A percentile compares a stretch with the other conserved stretches of the same genome.
These are phyloP conservation scores for Pythium graminicola DNA, from an alignment of 352 stramenopile species.

Conservation along the genomic window DNA sequence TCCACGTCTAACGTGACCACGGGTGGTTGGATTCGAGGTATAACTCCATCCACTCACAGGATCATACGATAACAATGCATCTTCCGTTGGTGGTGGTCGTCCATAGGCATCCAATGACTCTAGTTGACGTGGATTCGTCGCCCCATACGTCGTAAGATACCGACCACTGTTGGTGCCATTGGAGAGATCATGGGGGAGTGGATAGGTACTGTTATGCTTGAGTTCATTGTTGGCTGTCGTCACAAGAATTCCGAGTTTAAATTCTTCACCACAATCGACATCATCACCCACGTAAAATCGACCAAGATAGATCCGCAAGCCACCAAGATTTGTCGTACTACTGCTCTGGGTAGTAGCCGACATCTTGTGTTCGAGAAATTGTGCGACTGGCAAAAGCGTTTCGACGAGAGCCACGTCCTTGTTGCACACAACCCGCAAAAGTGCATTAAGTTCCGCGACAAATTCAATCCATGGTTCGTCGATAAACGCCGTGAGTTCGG, in stretches of 20 bases:
- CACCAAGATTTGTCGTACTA: slow-evolving; percentile 49
- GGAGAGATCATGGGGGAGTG: too few relatives aligned
- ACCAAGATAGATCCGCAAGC: slow-evolving; percentile 63
- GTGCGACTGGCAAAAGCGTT: slow-evolving; percentile 52
- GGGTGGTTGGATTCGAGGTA: not conserved
- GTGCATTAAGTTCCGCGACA: slow-evolving; percentile 70
- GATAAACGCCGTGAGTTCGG: slow-evolving; percentile 78
- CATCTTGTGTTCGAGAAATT: slow-evolving; percentile 58
- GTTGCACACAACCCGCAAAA: slow-evolving; percentile 64
- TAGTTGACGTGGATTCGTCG: slow-evolving; percentile 12
- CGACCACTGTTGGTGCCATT: slow-evolving; percentile 22
- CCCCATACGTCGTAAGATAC: slow-evolving; percentile 23
- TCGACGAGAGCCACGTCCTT: slow-evolving; percentile 44
- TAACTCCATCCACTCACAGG: slow-evolving; percentile 9
- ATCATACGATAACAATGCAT: slow-evolving; percentile 11
- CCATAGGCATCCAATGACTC: slow-evolving; percentile 28
- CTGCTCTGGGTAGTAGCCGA: too few relatives aligned
- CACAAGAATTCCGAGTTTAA: slow-evolving; percentile 67
- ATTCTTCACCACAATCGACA: slow-evolving; percentile 56
- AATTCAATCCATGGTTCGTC: slow-evolving; percentile 83
- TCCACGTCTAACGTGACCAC: slow-evolving; percentile 4
- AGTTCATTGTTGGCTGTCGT: slow-evolving; percentile 30
- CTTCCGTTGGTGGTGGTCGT: not conserved
- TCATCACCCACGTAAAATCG: slow-evolving; percentile 73
- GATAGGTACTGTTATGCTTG: not conserved